Conservation (phyloP, 495 filamentous ascomycete species). For the Talaromyces liani region DNA sequence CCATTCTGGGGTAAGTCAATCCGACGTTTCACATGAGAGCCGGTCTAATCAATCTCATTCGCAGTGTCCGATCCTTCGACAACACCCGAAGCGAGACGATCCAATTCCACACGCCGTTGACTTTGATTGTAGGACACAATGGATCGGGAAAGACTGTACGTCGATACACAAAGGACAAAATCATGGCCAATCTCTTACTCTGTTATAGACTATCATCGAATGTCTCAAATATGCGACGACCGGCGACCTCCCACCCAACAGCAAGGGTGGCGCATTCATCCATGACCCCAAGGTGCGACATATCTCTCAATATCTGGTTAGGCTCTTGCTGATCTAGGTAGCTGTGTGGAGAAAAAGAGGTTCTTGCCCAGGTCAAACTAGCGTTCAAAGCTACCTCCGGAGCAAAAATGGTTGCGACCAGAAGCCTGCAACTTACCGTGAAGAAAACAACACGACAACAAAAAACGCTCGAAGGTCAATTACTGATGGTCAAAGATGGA, state of each 20-base stretch:
- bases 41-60: not conserved
- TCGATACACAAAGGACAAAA: too few relatives aligned
- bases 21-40: too few relatives aligned
- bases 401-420: conserved; percentile 68
- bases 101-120: conserved; percentile 80
- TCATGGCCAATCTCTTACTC: too few relatives aligned
- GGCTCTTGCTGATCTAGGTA: conserved; percentile 19
- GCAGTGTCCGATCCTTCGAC: conserved; percentile 86
- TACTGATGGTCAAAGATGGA: conserved; percentile 71
- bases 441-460: conserved; percentile 67
- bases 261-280: conserved; percentile 89
- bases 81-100: conserved; percentile 72
- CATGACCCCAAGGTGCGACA: conserved; percentile 76
- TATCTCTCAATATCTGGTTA: not conserved
- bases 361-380: conserved; percentile 85
- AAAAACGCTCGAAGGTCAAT: conserved; percentile 74
- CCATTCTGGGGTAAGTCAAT: conserved; percentile 60
- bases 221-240: conserved; percentile 98
- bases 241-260: conserved; percentile 88
- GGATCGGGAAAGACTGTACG: conserved; percentile 87
- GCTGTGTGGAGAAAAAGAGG: conserved; percentile 83
- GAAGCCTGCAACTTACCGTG: conserved; percentile 76
- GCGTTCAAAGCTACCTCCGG: conserved; percentile 71
- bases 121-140: conserved; percentile 93
- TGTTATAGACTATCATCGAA: conserved; percentile 84